Percentiles rank a stretch among this genome's conserved stretches.
phyloP scores from a whole-genome alignment of 352 stramenopile species.

The Phytophthora sansomeana region DNA sequence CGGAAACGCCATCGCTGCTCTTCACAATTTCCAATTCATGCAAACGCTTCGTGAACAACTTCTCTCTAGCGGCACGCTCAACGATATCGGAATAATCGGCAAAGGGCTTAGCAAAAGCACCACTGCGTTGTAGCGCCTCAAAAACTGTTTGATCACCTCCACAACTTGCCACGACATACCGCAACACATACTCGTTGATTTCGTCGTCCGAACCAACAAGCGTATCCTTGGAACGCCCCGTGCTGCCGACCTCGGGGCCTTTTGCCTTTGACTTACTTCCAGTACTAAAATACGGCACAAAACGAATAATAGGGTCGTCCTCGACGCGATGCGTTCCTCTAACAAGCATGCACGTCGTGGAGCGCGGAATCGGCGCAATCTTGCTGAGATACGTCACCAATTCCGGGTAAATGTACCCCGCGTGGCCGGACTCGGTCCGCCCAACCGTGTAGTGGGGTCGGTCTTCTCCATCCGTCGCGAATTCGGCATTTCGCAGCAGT shows the following conservation, averaged over 20 bases:
- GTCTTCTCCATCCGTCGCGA: constrained; percentile 18
- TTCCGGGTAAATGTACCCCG: constrained; percentile 42
- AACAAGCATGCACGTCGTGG: constrained; percentile 71
- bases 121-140: constrained; percentile 52
- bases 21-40: constrained; percentile 26
- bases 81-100: constrained; percentile 67
- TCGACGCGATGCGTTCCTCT: constrained; percentile 61
- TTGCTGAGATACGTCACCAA: constrained; percentile 52
- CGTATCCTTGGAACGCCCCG: constrained; percentile 45
- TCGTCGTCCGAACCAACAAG: constrained; percentile 72
- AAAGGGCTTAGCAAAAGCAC: constrained; percentile 60
- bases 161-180: constrained; percentile 55
- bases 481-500: constrained; percentile 48
- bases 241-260: constrained; percentile 42
- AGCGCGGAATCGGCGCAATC: constrained; percentile 58
- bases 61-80: constrained; percentile 32
- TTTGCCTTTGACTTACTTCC: constrained; percentile 37
- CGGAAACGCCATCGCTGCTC: constrained; percentile 4
- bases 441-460: constrained; percentile 55
- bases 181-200: constrained; percentile 67
- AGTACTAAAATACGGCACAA: constrained; percentile 64
- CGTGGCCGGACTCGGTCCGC: constrained; percentile 48
- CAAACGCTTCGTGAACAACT: constrained; percentile 31
- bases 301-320: constrained; percentile 86
- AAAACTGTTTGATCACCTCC: constrained; percentile 54